Percentiles rank a stretch among this genome's conserved stretches.
Evolutionary conservation across 1,284 basidiomycete genomes (phyloP).

Genomic region (Cutaneotrichosporon dermatis): DNA sequence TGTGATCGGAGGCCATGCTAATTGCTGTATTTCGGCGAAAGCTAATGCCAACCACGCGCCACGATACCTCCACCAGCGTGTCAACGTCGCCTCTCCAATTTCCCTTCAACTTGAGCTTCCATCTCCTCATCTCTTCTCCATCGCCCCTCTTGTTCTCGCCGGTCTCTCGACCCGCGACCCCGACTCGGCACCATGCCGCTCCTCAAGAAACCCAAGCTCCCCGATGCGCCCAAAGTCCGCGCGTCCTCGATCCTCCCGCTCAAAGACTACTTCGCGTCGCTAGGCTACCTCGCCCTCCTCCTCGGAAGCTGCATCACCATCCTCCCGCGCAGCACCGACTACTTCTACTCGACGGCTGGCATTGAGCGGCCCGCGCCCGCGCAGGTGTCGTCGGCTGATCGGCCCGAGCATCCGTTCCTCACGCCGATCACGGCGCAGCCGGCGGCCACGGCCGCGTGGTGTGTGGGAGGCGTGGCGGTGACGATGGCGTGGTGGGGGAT

Average conservation of each 20-base stretch:
- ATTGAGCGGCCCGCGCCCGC: slow-evolving; percentile 9
- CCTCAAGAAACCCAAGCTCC: not conserved
- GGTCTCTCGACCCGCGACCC: no score
- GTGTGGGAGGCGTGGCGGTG: slow-evolving; percentile 57
- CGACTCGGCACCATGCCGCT: not conserved
- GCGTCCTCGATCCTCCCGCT: slow-evolving; percentile 32
- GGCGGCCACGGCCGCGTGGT: slow-evolving; percentile 58
- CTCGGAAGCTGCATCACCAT: slow-evolving; percentile 63
- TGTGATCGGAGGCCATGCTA: no score
- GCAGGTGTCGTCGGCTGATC: slow-evolving; percentile 50
- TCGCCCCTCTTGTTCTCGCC: not conserved
- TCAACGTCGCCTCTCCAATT: no score
- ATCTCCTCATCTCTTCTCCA: no score
- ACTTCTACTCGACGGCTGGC: slow-evolving; percentile 35
- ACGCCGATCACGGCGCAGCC: slow-evolving; percentile 64
- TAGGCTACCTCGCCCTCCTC: slow-evolving; percentile 65
- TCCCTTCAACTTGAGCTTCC: no score
- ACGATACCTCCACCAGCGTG: no score
- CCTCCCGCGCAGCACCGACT: slow-evolving; percentile 59
- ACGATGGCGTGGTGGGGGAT: slow-evolving; percentile 70
- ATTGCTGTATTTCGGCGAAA: no score
- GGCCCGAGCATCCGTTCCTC: slow-evolving; percentile 64
- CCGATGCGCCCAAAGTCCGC: not conserved
- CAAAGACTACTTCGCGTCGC: slow-evolving; percentile 62
- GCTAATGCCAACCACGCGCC: no score